Conservation (phyloP, 371 early-diverging fungal genomes). For the Mucor racemosus region DNA sequence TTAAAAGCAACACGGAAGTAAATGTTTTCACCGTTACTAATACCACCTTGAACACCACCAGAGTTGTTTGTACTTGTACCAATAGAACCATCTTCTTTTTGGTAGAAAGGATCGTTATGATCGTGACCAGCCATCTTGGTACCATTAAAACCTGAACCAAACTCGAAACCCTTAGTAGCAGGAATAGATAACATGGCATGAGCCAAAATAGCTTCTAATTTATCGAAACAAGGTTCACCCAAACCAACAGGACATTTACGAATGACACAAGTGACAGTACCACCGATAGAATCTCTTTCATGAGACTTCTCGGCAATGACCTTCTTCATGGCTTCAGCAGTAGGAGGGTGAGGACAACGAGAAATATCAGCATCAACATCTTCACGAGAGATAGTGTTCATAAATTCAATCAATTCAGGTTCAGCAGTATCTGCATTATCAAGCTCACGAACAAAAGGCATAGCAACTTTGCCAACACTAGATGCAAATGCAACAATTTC, state of each 20-base stretch:
- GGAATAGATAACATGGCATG: conserved; percentile 99
- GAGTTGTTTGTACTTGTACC: conserved; percentile 92
- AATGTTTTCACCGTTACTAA: conserved; percentile 93
- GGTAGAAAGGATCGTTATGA: conserved; percentile 93
- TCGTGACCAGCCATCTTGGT: conserved; percentile 85
- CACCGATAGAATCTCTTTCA: conserved; percentile 92
- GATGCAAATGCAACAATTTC: conserved; percentile 96
- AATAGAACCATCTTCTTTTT: conserved; percentile 61
- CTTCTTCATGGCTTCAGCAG: conserved; percentile 53
- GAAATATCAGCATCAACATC: conserved; percentile 57
- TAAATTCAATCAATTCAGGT: conserved; percentile 66
- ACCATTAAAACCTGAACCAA: conserved; percentile 93
- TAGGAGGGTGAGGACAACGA: conserved; percentile 51
- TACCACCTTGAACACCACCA: conserved; percentile 98
- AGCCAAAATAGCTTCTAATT: conserved; percentile 94
- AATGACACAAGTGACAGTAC: conserved; percentile 97
- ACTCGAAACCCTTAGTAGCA: conserved; percentile 97
- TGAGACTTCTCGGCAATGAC: conserved; percentile 77
- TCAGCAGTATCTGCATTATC: conserved; percentile 51
- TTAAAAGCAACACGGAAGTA: conserved; percentile 98
- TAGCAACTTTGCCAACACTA: conserved; percentile 83
- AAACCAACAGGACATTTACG: conserved; percentile 92
- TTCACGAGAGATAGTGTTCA: conserved; percentile 74
- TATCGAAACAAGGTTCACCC: conserved; percentile 98
- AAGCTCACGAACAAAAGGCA: conserved; percentile 70